Evolutionary conservation across 2,329 filamentous ascomycete genomes (phyloP), one percentile per base, ranked within the genome.

Genomic region (Myriosclerotinia scirpicola): DNA sequence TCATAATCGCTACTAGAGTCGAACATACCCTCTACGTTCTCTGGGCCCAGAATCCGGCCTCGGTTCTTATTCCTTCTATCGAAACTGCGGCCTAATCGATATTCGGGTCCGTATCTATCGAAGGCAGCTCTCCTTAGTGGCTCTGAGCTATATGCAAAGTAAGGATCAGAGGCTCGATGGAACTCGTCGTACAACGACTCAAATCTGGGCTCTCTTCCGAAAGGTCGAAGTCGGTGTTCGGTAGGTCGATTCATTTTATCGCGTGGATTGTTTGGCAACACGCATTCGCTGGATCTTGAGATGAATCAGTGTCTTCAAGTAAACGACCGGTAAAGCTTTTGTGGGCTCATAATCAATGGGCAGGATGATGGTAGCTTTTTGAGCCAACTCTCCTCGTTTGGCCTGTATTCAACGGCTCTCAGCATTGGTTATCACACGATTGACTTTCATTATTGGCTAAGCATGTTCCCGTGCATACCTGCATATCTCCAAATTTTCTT

Each of bases 161-260:
- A 61, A 50, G 44, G 44, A 26, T 38, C 36, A 8, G 30, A 38
- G 12, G 34, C 20, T 50, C 58, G 44, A 38, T 48, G 58, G 58
- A 50, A 61, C 9, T 61, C 58, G 30, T 61, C 30, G 7, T 61
- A 61, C 58, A 61, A 50, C 14, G 58, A 61, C n/a, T 52, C 58
- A 50, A 40, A 26, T 38, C 58, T 50, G 22, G 58, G 46, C 34
- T 40, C 58, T 52, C 58, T 61, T 38, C 58, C 58, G 20, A 61
- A 61, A 61, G 58, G 44, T 38, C 44, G 58, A 38, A 61, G 58
- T 14, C 30, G 44, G 50, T 50, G 58, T 61, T 61, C 58, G 46
- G n/a, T 61, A 50, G 44, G 58, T 30, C 58, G 58, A 61, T 61
- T 61, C 58, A 61, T 61, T 7, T 60, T 40, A 14, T 61, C 44